Evolutionary conservation across 1,284 basidiomycete species (phyloP).

Genomic region (Irpex lacteus): DNA sequence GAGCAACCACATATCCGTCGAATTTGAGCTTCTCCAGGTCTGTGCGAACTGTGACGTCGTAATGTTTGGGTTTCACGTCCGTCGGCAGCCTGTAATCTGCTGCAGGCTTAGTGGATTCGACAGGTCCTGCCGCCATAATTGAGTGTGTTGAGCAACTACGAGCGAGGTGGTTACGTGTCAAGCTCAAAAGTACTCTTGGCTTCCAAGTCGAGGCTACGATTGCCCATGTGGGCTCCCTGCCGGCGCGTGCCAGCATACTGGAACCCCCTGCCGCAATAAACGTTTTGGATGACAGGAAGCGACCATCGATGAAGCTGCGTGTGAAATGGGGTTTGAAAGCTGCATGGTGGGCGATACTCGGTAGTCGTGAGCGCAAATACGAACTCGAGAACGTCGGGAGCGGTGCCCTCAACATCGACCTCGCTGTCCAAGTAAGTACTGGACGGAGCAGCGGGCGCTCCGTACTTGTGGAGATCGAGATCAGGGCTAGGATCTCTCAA

Average conservation of each 20-base stretch:
- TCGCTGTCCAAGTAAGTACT: no score
- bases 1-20: conserved; percentile 75
- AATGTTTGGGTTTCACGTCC: conserved; percentile 76
- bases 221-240: background rate
- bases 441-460: no score
- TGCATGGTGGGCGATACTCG: background rate
- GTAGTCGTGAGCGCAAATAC: background rate
- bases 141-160: conserved; percentile 11
- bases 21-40: conserved; percentile 77
- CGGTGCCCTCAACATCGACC: no score
- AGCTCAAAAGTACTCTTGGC: background rate
- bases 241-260: background rate
- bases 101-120: conserved; percentile 6
- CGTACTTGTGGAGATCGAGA: no score
- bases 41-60: conserved; percentile 82
- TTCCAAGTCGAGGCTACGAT: background rate
- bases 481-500: no score
- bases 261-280: background rate
- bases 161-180: background rate
- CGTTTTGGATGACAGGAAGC: background rate
- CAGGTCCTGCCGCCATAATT: conserved; percentile 3
- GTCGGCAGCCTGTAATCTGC: conserved; percentile 74
- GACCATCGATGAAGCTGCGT: background rate
- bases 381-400: no score
- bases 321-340: background rate